Percentiles rank a stretch among this genome's conserved stretches.
phyloP scores from a whole-genome alignment of 2,329 filamentous ascomycete species.

The Talaromyces pinophilus region DNA sequence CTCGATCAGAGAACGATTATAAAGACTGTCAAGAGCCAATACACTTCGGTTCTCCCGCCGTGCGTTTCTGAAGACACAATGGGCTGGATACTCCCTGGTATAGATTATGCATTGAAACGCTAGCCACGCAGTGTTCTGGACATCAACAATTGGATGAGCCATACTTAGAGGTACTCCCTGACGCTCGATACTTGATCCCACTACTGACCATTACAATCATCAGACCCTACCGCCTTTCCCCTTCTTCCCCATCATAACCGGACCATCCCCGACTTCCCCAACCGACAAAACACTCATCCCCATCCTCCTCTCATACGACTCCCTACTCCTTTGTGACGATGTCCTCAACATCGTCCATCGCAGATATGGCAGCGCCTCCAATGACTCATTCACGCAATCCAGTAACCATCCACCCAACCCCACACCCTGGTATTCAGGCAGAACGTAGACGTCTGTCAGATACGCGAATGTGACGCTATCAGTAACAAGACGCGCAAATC shows the following conservation, averaged over 20 bases:
- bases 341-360: slow-evolving; percentile 56
- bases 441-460: slow-evolving; percentile 68
- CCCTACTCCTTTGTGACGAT: neutral
- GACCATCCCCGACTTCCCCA: neutral
- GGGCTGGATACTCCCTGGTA: too few species aligned
- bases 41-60: too few species aligned
- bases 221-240: neutral
- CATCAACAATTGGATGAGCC: too few species aligned
- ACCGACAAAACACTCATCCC: neutral
- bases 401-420: slow-evolving; percentile 69
- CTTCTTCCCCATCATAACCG: slow-evolving; percentile 13
- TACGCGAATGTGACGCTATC: slow-evolving; percentile 70
- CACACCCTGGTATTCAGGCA: slow-evolving; percentile 59
- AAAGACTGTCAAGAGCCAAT: too few species aligned
- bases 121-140: too few species aligned
- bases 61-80: too few species aligned
- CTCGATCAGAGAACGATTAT: too few species aligned
- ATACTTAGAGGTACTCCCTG: too few species aligned
- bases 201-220: neutral
- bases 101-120: too few species aligned
- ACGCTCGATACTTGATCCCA: too few species aligned
- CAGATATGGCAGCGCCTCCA: slow-evolving; percentile 59
- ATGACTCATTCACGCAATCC: slow-evolving; percentile 58
- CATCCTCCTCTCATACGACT: slow-evolving; percentile 7
- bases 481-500: slow-evolving; percentile 65